Evolutionary conservation across 176 grass and related monocot species (phyloP).

Genomic region (Stipa capillata): DNA sequence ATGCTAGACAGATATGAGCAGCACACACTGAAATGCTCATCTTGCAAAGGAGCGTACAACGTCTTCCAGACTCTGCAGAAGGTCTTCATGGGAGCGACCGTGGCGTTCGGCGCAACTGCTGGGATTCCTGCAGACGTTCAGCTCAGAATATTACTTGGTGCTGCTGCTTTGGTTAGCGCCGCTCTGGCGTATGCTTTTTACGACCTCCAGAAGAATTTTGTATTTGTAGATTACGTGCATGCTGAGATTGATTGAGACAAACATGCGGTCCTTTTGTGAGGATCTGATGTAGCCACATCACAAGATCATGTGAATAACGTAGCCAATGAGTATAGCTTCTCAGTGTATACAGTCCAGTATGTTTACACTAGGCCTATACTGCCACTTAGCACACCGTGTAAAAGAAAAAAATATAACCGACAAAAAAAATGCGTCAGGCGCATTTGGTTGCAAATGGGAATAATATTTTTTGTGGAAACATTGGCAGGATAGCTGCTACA

Average conservation of each 20-base stretch:
- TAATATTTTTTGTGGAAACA: too few species aligned
- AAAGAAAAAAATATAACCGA: too few species aligned
- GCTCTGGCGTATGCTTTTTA: constrained; percentile 49
- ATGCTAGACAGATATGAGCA: constrained; percentile 97
- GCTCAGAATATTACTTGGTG: constrained; percentile 58
- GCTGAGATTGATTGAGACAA: constrained; percentile 72
- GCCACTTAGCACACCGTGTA: background rate
- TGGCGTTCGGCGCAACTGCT: constrained; percentile 38
- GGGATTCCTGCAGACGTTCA: constrained; percentile 74
- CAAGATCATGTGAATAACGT: background rate
- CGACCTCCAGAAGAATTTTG: constrained; percentile 78
- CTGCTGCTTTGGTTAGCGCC: constrained; percentile 46
- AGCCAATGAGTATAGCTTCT: constrained; percentile 7
- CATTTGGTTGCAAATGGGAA: background rate
- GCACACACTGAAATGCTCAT: constrained; percentile 88
- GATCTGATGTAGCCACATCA: background rate
- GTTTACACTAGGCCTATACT: background rate
- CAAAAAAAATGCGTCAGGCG: background rate
- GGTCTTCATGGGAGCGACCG: constrained; percentile 64
- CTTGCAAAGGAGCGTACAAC: constrained; percentile 73
- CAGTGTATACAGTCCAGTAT: background rate
- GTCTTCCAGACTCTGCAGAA: constrained; percentile 76
- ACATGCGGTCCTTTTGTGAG: background rate
- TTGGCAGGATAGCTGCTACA: too few species aligned
- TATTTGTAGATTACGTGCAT: constrained; percentile 89